A percentile compares a stretch with the other conserved stretches of the same genome.
phyloP scores from a whole-genome alignment of 2,329 filamentous ascomycete genomes.

The Malbranchea zuffiana region DNA sequence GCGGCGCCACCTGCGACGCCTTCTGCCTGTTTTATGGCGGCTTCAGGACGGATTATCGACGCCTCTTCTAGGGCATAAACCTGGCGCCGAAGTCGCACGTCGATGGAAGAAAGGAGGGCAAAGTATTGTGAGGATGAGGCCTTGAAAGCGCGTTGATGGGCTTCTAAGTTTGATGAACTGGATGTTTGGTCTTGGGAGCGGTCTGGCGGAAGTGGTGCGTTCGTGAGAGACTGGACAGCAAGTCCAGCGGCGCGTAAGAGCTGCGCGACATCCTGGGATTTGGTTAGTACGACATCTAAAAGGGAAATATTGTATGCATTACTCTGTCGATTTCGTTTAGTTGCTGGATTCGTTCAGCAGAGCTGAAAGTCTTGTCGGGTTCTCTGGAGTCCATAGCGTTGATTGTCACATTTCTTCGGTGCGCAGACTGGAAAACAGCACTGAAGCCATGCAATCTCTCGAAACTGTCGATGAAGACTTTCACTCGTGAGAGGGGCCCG shows the following conservation, averaged over 20 bases:
- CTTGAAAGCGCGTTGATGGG: slow-evolving; percentile 52
- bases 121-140: slow-evolving; percentile 51
- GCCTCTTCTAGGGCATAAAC: slow-evolving; percentile 74
- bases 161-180: slow-evolving; percentile 34
- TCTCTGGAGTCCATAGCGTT: slow-evolving; percentile 16
- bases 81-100: slow-evolving; percentile 62
- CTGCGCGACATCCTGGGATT: slow-evolving; percentile 38
- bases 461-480: no score
- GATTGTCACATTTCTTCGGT: no score
- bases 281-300: background rate
- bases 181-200: slow-evolving; percentile 20
- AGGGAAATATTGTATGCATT: slow-evolving; percentile 4
- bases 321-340: slow-evolving; percentile 68
- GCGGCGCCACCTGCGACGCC: slow-evolving; percentile 20
- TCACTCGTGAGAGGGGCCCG: no score
- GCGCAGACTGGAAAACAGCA: no score
- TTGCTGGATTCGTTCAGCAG: slow-evolving; percentile 68
- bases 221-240: slow-evolving; percentile 54
- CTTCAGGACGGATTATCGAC: slow-evolving; percentile 51
- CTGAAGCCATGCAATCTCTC: no score
- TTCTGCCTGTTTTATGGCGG: slow-evolving; percentile 24
- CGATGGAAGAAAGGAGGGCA: slow-evolving; percentile 59
- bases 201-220: slow-evolving; percentile 27
- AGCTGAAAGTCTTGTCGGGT: slow-evolving; percentile 45
- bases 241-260: slow-evolving; percentile 50